A percentile compares a stretch with the other conserved stretches of the same genome.
phyloP scores from a whole-genome alignment of 257 asterid genomes.

The Gardenia jasminoides region DNA sequence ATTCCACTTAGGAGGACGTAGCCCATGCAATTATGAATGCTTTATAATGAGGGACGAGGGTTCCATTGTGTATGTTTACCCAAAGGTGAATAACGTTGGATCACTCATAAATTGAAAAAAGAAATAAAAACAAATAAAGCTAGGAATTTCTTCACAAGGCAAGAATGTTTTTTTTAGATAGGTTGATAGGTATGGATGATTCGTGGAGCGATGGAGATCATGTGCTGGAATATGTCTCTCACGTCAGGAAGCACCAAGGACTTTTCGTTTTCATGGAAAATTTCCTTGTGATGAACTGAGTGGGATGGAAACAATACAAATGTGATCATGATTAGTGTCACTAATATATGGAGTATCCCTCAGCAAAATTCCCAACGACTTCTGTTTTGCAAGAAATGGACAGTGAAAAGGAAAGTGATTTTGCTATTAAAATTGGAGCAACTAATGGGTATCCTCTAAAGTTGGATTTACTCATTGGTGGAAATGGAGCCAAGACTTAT shows the following conservation, averaged over 20 bases:
- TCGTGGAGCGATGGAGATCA: background rate
- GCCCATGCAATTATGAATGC: background rate
- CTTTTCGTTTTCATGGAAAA: too few relatives aligned
- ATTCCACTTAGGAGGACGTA: background rate
- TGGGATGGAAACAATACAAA: background rate
- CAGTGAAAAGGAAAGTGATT: background rate
- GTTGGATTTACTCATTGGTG: constrained; percentile 8
- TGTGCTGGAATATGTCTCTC: background rate
- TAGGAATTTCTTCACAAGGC: background rate
- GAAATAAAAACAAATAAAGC: too few relatives aligned
- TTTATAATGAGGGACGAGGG: background rate
- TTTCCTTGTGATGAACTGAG: background rate
- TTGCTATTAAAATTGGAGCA: background rate
- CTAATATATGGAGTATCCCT: background rate
- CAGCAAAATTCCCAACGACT: background rate
- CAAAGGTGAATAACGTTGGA: background rate
- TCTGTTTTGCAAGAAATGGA: background rate
- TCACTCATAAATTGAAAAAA: background rate
- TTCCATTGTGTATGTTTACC: background rate
- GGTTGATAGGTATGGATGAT: background rate
- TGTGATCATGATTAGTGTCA: background rate
- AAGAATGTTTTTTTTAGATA: background rate
- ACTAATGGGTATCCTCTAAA: background rate
- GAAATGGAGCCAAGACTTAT: background rate
- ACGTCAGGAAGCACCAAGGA: background rate